phyloP scores from a whole-genome alignment of 371 early-diverging fungal genomes.

The Circinella umbellata region DNA sequence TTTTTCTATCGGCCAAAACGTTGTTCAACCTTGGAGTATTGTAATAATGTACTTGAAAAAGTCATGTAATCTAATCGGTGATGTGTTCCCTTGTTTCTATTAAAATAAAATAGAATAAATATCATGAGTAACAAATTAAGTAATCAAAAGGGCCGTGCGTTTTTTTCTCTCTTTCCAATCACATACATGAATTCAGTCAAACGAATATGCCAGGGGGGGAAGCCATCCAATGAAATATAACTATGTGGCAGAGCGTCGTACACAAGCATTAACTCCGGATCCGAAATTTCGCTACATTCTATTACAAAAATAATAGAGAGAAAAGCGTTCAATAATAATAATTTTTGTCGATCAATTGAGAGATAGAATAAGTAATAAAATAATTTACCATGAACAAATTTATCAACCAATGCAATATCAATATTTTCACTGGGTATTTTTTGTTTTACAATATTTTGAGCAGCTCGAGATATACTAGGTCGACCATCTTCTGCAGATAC shows the following conservation, averaged over 20 bases:
- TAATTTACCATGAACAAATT: slow-evolving; percentile 40
- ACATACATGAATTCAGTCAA: slow-evolving; percentile 66
- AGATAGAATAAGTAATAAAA: neutral
- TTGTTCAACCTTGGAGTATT: slow-evolving; percentile 57
- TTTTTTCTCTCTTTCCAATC: neutral
- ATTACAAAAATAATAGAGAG: neutral
- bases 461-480: slow-evolving; percentile 26
- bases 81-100: slow-evolving; percentile 19
- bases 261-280: slow-evolving; percentile 65
- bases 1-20: slow-evolving; percentile 49
- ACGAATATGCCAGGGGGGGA: slow-evolving; percentile 69
- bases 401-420: slow-evolving; percentile 35
- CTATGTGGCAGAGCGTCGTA: slow-evolving; percentile 62
- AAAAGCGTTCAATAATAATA: neutral
- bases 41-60: slow-evolving; percentile 48
- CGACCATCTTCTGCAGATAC: slow-evolving; percentile 42
- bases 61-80: slow-evolving; percentile 45
- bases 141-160: neutral
- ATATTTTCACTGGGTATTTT: slow-evolving; percentile 24
- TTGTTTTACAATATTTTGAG: slow-evolving; percentile 30
- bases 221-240: slow-evolving; percentile 59
- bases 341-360: neutral
- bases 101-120: too few species aligned
- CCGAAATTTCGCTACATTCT: slow-evolving; percentile 39
- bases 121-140: neutral